Conservation (phyloP, 768 basidiomycete genomes). For the Boletus bicolor region DNA sequence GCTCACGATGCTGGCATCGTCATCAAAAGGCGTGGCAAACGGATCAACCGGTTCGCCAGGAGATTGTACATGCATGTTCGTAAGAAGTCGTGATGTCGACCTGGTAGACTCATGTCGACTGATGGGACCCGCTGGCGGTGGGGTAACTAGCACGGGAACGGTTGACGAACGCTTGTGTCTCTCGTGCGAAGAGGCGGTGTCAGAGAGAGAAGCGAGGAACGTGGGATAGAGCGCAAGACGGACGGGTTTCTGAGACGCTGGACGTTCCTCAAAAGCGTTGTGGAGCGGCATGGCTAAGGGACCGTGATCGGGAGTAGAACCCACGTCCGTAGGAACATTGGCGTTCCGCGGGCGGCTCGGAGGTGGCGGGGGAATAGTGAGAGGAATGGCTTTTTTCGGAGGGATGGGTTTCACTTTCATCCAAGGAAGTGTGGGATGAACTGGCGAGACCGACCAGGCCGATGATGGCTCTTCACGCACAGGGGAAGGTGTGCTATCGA, state of each 20-base stretch:
- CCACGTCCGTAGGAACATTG: constrained; percentile 38
- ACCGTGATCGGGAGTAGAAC: constrained; percentile 21
- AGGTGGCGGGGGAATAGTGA: constrained; percentile 31
- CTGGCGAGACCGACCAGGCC: constrained; percentile 33
- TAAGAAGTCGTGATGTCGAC: constrained; percentile 45
- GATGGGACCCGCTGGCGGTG: constrained; percentile 14
- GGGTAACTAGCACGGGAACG: constrained; percentile 14
- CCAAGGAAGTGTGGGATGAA: constrained; percentile 26
- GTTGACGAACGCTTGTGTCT: constrained; percentile 24
- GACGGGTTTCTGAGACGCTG: constrained; percentile 14
- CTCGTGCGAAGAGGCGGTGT: constrained; percentile 9
- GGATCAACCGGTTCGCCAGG: constrained; percentile 41
- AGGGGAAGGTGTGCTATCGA: constrained; percentile 29
- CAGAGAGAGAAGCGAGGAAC: constrained; percentile 7
- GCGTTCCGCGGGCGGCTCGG: constrained; percentile 30
- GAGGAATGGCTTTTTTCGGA: constrained; percentile 35
- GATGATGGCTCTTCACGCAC: constrained; percentile 26
- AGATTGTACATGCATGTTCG: constrained; percentile 41
- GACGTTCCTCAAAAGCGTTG: constrained; percentile 35
- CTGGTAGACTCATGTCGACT: constrained; percentile 21
- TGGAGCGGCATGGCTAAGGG: constrained; percentile 41
- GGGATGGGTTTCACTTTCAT: constrained; percentile 17
- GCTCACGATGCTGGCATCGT: constrained; percentile 46
- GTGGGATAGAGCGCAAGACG: constrained; percentile 18
- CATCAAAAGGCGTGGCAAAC: constrained; percentile 79